phyloP scores from a whole-genome alignment of 2,329 filamentous ascomycete genomes.

The Talaromyces sp. region DNA sequence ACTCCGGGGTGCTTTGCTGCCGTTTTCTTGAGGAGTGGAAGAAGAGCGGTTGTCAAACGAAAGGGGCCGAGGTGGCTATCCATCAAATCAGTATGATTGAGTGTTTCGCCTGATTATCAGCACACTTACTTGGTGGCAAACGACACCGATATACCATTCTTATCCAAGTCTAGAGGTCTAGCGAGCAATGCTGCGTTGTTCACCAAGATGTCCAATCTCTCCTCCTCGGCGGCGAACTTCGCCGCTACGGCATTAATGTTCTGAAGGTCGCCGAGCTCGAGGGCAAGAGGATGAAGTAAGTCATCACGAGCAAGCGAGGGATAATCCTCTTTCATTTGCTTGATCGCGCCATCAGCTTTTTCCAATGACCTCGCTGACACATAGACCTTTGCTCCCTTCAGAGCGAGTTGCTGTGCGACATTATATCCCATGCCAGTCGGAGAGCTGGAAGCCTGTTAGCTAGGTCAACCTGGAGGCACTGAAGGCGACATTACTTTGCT shows the following conservation, averaged over 20 bases:
- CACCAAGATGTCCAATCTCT: slow-evolving; percentile 15
- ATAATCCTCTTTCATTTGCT: slow-evolving; percentile 11
- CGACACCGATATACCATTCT: slow-evolving; percentile 12
- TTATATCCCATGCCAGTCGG: slow-evolving; percentile 14
- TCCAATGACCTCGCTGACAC: slow-evolving; percentile 14
- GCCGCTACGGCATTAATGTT: slow-evolving; percentile 11
- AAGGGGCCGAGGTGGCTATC: slow-evolving; percentile 14
- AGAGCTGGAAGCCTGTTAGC: slow-evolving; percentile 1
- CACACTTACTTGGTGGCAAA: slow-evolving; percentile 16
- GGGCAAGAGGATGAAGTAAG: slow-evolving; percentile 9
- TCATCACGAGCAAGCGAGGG: slow-evolving; percentile 7
- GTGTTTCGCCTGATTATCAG: not conserved
- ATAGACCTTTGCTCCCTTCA: slow-evolving; percentile 17
- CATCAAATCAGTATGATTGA: not conserved
- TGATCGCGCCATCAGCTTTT: slow-evolving; percentile 11
- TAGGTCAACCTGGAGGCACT: not conserved
- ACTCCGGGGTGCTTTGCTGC: slow-evolving; percentile 11
- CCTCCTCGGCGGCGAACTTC: slow-evolving; percentile 13
- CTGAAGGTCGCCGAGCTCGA: slow-evolving; percentile 14
- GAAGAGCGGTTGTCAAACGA: slow-evolving; percentile 14
- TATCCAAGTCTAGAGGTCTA: slow-evolving; percentile 14
- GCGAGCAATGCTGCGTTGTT: slow-evolving; percentile 15
- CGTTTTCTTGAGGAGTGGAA: slow-evolving; percentile 16
- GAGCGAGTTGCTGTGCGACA: slow-evolving; percentile 14
- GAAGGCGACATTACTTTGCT: slow-evolving; percentile 10